Base-by-base conservation (phyloP, 179 eudicot species). In the Carnegiea gigantea region DNA sequence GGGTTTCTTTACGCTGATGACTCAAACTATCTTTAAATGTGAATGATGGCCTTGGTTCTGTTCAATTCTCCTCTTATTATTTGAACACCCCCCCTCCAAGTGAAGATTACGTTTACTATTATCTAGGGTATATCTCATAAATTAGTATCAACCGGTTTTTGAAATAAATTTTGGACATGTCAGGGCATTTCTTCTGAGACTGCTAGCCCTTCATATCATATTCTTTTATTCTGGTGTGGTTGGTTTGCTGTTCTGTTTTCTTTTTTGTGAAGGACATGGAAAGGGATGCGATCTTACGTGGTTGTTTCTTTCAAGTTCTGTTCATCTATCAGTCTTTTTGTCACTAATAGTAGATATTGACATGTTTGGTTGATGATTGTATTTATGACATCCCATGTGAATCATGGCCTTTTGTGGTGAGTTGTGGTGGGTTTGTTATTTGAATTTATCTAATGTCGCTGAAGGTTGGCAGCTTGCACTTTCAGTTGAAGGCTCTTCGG, bases 91-190 rank as follows among this genome's bases (percentile, higher is more conserved):
- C 40, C 53, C 18, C 23, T 75, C 20, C 76, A 73, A 13, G 62
- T 81, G 68, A 79, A 40, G 23, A 60, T 73, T 30, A 51, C 65
- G 26, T 81, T 28, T 84, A 72, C 67, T 24, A 6, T 81, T 62
- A 57, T 59, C 78, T 73, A 20, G 24, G 51, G 71, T 10, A 54
- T 67, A 76, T 65, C 53, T 57, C 53, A 9, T 26, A 26, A 17
- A 24, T 24, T 65, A 10, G 15, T 24, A 14, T 65, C 9, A 65
- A 65, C 78, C 49, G 49, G 65, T 28, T 38, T 40, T 68, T 72
- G 36, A 36, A 76, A 21, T 24, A 53, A 60, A 46, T 57, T 11
- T 73, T 60, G 64, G 53, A 46, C 30, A 59, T 70, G 23, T 48
- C 68, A n/a, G 30, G 68, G 30, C 13, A 62, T 23, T 57, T 57